Percentiles rank a stretch among this genome's conserved stretches.
These are phyloP conservation scores for Boechera stricta DNA, from an alignment of 345 rosid genomes.

Conservation along the genomic window DNA sequence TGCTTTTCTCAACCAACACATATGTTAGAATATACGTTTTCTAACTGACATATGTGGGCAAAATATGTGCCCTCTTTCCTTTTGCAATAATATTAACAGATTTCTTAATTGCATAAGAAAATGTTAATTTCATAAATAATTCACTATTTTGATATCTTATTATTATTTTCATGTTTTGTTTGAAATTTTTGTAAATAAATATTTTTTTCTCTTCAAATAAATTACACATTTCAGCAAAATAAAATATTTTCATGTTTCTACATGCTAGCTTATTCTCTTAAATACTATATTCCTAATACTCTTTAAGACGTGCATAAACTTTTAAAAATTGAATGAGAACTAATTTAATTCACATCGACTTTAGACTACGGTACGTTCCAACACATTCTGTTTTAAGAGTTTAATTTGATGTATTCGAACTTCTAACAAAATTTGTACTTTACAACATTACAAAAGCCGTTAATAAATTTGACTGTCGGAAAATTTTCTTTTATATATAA, in stretches of 20 bases:
- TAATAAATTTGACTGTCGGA: not conserved
- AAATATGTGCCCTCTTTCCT: not conserved
- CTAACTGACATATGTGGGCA: not conserved
- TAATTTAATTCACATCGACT: not conserved
- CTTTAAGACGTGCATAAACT: not conserved
- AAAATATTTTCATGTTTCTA: not conserved
- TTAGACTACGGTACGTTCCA: not conserved
- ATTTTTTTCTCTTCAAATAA: not conserved
- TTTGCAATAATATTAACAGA: not conserved
- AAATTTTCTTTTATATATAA: not conserved
- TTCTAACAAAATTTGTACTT: not conserved
- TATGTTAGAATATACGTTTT: not conserved
- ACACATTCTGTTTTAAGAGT: not conserved
- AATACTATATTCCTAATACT: not conserved
- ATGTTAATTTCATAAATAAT: not conserved
- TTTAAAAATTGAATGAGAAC: not conserved
- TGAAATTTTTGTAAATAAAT: not conserved
- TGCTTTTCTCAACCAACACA: not conserved
- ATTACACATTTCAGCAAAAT: not conserved
- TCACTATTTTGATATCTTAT: not conserved
- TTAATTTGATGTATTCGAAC: not conserved
- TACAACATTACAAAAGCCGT: not conserved
- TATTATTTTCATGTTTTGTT: not conserved
- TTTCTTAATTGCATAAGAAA: not conserved
- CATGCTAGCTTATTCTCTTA: not conserved